Evolutionary conservation across 768 basidiomycete species (phyloP).

Genomic region (Russula sp.): DNA sequence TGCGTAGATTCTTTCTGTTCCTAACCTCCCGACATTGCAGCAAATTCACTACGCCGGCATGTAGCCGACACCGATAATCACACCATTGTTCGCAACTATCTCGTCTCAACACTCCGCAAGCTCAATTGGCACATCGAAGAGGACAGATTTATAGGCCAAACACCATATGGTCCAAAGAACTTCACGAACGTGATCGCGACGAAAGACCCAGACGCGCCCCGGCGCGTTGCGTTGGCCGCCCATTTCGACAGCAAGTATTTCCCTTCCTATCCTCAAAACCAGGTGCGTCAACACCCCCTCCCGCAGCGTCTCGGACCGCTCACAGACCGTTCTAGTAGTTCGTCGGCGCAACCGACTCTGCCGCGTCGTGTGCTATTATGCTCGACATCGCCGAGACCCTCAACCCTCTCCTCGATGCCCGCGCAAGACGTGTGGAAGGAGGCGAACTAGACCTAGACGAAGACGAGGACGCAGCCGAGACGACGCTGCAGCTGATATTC

Average conservation of each 20-base stretch:
- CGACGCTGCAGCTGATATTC: slow-evolving; percentile 87
- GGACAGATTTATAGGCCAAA: slow-evolving; percentile 70
- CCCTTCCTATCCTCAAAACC: slow-evolving; percentile 59
- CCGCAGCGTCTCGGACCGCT: background rate
- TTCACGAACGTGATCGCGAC: slow-evolving; percentile 95
- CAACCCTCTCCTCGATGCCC: slow-evolving; percentile 60
- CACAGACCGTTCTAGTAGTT: slow-evolving; percentile 50
- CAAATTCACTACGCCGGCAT: background rate
- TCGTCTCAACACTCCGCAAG: slow-evolving; percentile 60
- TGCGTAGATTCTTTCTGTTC: slow-evolving; percentile 34
- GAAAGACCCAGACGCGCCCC: slow-evolving; percentile 78
- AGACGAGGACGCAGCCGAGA: slow-evolving; percentile 76
- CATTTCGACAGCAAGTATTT: slow-evolving; percentile 95
- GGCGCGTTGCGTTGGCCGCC: slow-evolving; percentile 82
- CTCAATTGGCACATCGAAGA: slow-evolving; percentile 86
- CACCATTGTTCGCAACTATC: slow-evolving; percentile 77
- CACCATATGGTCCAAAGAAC: slow-evolving; percentile 72
- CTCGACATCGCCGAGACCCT: slow-evolving; percentile 86
- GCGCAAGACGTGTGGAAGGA: slow-evolving; percentile 48
- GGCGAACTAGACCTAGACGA: slow-evolving; percentile 47
- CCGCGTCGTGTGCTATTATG: slow-evolving; percentile 91
- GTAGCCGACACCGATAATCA: slow-evolving; percentile 70
- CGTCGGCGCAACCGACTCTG: slow-evolving; percentile 95
- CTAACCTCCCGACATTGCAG: slow-evolving; percentile 5
- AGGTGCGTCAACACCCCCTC: slow-evolving; percentile 42